Evolutionary conservation across 2,329 filamentous ascomycete species (phyloP).

Genomic region (Mycosphaerella sp.): DNA sequence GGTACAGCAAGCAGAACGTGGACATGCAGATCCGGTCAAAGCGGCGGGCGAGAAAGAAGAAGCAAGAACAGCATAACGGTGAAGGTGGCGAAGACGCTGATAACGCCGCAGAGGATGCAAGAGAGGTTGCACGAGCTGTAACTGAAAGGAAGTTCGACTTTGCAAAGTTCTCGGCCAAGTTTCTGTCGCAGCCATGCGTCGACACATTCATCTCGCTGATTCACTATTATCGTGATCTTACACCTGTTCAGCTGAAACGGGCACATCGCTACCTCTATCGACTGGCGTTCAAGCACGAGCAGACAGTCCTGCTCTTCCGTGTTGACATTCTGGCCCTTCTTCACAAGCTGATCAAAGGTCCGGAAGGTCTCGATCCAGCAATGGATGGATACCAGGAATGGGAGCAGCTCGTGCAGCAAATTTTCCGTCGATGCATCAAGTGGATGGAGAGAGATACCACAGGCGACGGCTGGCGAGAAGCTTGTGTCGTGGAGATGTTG

Average conservation of each 20-base stretch:
- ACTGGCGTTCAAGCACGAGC: constrained; percentile 88
- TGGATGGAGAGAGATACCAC: constrained; percentile 51
- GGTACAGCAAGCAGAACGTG: constrained; percentile 89
- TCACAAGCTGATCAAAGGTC: constrained; percentile 86
- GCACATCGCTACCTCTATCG: constrained; percentile 92
- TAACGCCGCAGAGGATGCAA: constrained; percentile 61
- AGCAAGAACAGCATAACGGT: constrained; percentile 42
- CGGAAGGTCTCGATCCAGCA: constrained; percentile 63
- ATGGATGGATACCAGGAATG: constrained; percentile 72
- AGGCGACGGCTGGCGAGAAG: constrained; percentile 66
- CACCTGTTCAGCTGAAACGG: constrained; percentile 75
- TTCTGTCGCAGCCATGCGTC: constrained; percentile 76
- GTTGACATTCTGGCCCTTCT: constrained; percentile 86
- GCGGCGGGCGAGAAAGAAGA: constrained; percentile 65
- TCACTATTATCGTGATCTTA: constrained; percentile 73
- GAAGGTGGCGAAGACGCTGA: constrained; percentile 48
- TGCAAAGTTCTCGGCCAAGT: constrained; percentile 70
- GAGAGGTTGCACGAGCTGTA: constrained; percentile 61
- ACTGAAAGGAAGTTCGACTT: constrained; percentile 95
- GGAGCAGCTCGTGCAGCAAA: constrained; percentile 80
- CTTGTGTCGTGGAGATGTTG: constrained; percentile 77
- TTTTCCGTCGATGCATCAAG: constrained; percentile 73
- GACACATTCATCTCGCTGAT: constrained; percentile 82
- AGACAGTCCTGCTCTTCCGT: constrained; percentile 80
- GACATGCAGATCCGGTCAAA: constrained; percentile 89